phyloP scores from a whole-genome alignment of 139 green algal species.

The Edaphochlamys debaryana region DNA sequence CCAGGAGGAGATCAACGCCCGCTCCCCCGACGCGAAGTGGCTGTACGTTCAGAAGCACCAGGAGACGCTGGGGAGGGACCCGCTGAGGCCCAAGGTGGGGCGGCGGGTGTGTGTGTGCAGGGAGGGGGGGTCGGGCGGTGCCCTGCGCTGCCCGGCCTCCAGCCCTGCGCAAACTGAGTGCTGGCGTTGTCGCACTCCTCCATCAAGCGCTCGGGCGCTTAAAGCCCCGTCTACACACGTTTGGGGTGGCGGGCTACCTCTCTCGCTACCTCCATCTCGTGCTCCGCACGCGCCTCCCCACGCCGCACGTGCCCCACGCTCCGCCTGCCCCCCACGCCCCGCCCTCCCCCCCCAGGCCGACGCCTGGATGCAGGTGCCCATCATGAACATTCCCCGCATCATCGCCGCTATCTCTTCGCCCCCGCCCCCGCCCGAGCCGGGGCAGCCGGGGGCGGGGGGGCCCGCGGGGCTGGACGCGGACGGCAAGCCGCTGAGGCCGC shows the following conservation, averaged over 20 bases:
- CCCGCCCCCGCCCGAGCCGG: slow-evolving; percentile 26
- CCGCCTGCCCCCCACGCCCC: too few species aligned
- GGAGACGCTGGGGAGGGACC: slow-evolving; percentile 49
- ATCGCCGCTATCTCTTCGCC: slow-evolving; percentile 56
- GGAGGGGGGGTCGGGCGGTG: too few species aligned
- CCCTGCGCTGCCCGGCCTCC: too few species aligned
- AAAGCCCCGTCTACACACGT: too few species aligned
- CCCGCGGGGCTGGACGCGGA: slow-evolving; percentile 6
- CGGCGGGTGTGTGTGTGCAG: too few species aligned
- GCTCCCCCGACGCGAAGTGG: slow-evolving; percentile 34
- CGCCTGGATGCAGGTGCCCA: slow-evolving; percentile 45
- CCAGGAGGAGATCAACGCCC: slow-evolving; percentile 27
- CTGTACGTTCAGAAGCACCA: slow-evolving; percentile 49
- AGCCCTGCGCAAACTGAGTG: too few species aligned
- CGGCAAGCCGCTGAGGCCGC: slow-evolving; percentile 25
- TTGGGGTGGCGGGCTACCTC: too few species aligned
- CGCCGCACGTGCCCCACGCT: too few species aligned
- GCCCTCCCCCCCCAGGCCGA: not conserved
- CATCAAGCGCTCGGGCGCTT: too few species aligned
- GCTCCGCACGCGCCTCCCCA: too few species aligned
- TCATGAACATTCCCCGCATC: slow-evolving; percentile 60
- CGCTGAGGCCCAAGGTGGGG: slow-evolving; percentile 42
- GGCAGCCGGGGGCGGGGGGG: not conserved
- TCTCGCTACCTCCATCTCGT: too few species aligned
- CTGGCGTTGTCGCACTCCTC: too few species aligned